phyloP scores from a whole-genome alignment of 176 grass and related monocot genomes.

The Raddia distichophylla region DNA sequence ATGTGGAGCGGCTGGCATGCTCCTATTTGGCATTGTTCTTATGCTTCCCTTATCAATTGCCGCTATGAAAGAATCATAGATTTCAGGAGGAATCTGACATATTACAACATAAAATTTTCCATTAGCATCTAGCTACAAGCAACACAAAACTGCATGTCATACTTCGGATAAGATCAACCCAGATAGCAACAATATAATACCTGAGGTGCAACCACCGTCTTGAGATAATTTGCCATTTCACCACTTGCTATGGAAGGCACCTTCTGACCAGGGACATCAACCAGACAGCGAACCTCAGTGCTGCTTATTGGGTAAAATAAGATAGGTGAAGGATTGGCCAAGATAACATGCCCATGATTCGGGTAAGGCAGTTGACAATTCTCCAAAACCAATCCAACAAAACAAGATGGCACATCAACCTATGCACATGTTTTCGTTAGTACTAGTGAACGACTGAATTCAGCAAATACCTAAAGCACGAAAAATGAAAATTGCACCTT shows the following conservation, averaged over 20 bases:
- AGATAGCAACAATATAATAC: slow-evolving; percentile 40
- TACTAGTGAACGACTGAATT: neutral
- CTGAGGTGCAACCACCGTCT: slow-evolving; percentile 92
- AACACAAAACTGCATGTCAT: slow-evolving; percentile 8
- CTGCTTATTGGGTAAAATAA: slow-evolving; percentile 98
- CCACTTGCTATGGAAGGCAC: slow-evolving; percentile 90
- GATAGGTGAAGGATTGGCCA: slow-evolving; percentile 98
- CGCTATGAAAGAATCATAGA: slow-evolving; percentile 73
- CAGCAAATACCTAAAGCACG: slow-evolving; percentile 14
- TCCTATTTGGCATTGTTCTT: slow-evolving; percentile 92
- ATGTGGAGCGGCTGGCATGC: slow-evolving; percentile 91
- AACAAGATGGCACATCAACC: slow-evolving; percentile 97
- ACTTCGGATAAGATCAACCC: slow-evolving; percentile 6
- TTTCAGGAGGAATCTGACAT: slow-evolving; percentile 67
- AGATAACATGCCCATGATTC: slow-evolving; percentile 93
- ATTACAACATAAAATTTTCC: neutral
- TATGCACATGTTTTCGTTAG: slow-evolving; percentile 46
- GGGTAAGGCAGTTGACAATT: slow-evolving; percentile 87
- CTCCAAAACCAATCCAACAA: slow-evolving; percentile 93
- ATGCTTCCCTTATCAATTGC: slow-evolving; percentile 93
- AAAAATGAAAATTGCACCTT: slow-evolving; percentile 59
- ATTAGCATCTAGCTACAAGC: slow-evolving; percentile 27
- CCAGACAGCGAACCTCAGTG: slow-evolving; percentile 89
- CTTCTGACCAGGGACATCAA: slow-evolving; percentile 96
- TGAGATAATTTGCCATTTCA: slow-evolving; percentile 97